phyloP scores from a whole-genome alignment of 371 early-diverging fungal species.

The Blakeslea trispora region DNA sequence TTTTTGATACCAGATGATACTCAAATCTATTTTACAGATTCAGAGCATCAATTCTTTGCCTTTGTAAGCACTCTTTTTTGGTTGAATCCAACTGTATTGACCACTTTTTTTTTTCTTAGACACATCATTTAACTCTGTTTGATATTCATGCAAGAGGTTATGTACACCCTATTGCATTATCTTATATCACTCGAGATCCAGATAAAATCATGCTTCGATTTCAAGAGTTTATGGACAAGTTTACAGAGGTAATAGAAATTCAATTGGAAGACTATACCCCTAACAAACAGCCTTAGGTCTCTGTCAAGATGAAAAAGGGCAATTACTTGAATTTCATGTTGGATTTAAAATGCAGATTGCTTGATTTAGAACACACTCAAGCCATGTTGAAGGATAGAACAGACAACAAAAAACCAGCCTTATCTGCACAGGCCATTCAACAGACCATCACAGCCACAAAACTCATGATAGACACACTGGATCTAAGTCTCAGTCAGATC shows the following conservation, averaged over 20 bases:
- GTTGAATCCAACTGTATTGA: too few species aligned
- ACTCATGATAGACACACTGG: conserved; percentile 44
- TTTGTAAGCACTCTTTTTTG: conserved; percentile 41
- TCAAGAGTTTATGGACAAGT: conserved; percentile 45
- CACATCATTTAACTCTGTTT: conserved; percentile 61
- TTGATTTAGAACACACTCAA: conserved; percentile 57
- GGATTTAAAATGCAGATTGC: conserved; percentile 51
- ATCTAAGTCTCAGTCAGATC: conserved; percentile 26
- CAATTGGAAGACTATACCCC: not conserved
- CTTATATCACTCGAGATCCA: conserved; percentile 57
- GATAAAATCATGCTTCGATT: conserved; percentile 52
- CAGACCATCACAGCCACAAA: conserved; percentile 38
- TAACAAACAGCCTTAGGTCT: too few species aligned
- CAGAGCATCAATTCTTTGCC: conserved; percentile 53
- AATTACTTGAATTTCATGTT: conserved; percentile 58
- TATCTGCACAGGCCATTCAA: conserved; percentile 40
- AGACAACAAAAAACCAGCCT: conserved; percentile 8
- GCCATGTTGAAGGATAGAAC: not conserved
- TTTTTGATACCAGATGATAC: conserved; percentile 65
- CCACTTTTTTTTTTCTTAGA: conserved; percentile 36
- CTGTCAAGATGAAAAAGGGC: conserved; percentile 56
- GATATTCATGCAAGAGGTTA: conserved; percentile 64
- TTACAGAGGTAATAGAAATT: conserved; percentile 30
- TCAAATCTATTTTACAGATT: conserved; percentile 57
- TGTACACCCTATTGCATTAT: conserved; percentile 59